phyloP scores from a whole-genome alignment of 2,329 filamentous ascomycete species.

The Fusarium sp. region DNA sequence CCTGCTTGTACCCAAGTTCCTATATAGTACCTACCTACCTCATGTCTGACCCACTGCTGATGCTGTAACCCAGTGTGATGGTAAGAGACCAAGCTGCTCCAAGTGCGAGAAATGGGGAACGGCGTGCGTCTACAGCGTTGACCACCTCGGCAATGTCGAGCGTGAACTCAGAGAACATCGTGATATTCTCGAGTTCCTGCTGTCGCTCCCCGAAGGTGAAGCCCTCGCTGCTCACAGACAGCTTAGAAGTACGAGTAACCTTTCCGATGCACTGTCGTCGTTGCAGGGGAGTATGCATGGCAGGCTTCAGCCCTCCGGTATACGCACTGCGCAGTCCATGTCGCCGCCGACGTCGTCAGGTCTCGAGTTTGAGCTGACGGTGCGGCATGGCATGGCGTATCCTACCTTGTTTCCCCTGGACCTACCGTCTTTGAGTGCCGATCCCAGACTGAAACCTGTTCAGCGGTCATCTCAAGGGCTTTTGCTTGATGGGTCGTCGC shows the following conservation, averaged over 20 bases:
- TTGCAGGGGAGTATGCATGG: slow-evolving; percentile 23
- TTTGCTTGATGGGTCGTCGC: slow-evolving; percentile 3
- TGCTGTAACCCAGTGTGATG: slow-evolving; percentile 12
- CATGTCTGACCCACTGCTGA: slow-evolving; percentile 8
- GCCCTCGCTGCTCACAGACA: slow-evolving; percentile 5
- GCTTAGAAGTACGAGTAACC: background rate
- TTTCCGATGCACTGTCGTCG: slow-evolving; percentile 9
- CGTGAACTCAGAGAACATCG: slow-evolving; percentile 21
- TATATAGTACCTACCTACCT: background rate
- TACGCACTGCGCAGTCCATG: slow-evolving; percentile 7
- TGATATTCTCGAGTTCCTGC: slow-evolving; percentile 14
- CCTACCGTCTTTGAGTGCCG: background rate
- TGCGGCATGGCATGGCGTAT: slow-evolving; percentile 25
- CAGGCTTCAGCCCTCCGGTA: slow-evolving; percentile 14
- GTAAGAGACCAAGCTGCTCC: slow-evolving; percentile 17
- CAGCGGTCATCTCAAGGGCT: background rate
- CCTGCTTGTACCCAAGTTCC: background rate
- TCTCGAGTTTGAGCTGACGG: slow-evolving; percentile 34
- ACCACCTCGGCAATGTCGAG: slow-evolving; percentile 19
- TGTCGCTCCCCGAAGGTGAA: slow-evolving; percentile 8
- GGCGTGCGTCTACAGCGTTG: slow-evolving; percentile 11
- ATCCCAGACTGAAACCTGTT: slow-evolving; percentile 1
- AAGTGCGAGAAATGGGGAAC: slow-evolving; percentile 20
- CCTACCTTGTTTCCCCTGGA: slow-evolving; percentile 23
- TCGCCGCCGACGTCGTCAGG: slow-evolving; percentile 23